Evolutionary conservation across 306 rosid species (phyloP), one percentile per base, ranked within the genome.

Genomic region (Castanospermum australe): DNA sequence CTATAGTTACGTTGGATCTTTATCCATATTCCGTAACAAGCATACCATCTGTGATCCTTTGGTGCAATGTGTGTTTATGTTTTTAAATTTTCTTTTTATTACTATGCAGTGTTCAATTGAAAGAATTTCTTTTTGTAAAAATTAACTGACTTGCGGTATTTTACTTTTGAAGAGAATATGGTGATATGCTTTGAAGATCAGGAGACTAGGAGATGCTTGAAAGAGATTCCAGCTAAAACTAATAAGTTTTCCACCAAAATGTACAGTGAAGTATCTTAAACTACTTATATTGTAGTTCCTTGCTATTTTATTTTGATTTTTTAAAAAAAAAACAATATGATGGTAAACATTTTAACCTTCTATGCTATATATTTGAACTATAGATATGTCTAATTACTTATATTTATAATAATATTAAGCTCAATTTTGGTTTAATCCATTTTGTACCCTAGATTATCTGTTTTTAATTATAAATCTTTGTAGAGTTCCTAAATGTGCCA

Each of bases 121-220:
- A 81, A 61, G 63, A 56, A 71, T 48, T 66, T 76, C 28, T 71
- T 22, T 76, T 57, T 45, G 61, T 38, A 22, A 79, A 48, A 48
- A 47, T 44, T 69, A 38, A 76, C 75, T 84, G 82, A 81, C 62
- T 52, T 35, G 15, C 18, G 75, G 5, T 63, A 21, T 73, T 73
- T 78, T 71, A 18, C 77, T 71, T 79, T 91, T 84, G 67, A 78
- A 92, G 99, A 92, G 90, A 94, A 94, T 83, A 92, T 92, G 99
- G 94, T 91, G 83, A 76, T 94, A 80, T 91, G 99, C 90, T 92
- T 91, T 83, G 89, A 92, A 88, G 97, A 94, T 81, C 92, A 82
- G 60, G 92, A 84, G 81, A 86, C 91, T 0, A 94, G 97, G 78
- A 92, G 88, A 87, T 94, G 99, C 88, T 78, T 88, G 89, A 94